Evolutionary conservation across 1,284 basidiomycete genomes (phyloP).

Genomic region (Irpex sp.): DNA sequence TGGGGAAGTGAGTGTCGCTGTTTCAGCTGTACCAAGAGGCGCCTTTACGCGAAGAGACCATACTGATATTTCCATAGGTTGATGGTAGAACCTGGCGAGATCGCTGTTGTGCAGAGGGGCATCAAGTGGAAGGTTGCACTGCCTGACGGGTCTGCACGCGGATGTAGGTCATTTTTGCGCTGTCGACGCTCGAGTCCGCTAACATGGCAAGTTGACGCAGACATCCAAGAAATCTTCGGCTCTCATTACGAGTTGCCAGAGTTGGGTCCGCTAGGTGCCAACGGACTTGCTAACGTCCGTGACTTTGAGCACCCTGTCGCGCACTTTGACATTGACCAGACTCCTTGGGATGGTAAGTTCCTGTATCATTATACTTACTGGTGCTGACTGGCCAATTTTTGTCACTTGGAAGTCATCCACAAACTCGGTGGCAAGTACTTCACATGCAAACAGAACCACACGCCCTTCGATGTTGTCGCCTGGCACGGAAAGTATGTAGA

Average conservation of each 20-base stretch:
- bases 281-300: conserved; percentile 53
- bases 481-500: conserved; percentile 59
- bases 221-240: conserved; percentile 52
- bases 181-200: not conserved
- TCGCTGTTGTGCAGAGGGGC: conserved; percentile 60
- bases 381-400: too few relatives aligned
- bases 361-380: too few relatives aligned
- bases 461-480: conserved; percentile 73
- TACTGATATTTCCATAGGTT: conserved; percentile 25
- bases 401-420: not conserved
- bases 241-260: conserved; percentile 61
- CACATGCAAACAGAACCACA: conserved; percentile 56
- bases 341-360: conserved; percentile 47
- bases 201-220: not conserved
- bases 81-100: conserved; percentile 59
- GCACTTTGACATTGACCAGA: conserved; percentile 55
- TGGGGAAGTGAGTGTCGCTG: conserved; percentile 47
- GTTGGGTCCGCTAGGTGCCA: conserved; percentile 59
- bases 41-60: too few relatives aligned
- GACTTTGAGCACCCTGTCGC: conserved; percentile 63
- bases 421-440: conserved; percentile 59
- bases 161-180: conserved; percentile 3
- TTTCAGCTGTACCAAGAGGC: not conserved
- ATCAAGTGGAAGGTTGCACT: conserved; percentile 57
- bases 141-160: conserved; percentile 35